phyloP scores from a whole-genome alignment of 2,329 filamentous ascomycete genomes.

The Magnaporthiopsis incrustans region DNA sequence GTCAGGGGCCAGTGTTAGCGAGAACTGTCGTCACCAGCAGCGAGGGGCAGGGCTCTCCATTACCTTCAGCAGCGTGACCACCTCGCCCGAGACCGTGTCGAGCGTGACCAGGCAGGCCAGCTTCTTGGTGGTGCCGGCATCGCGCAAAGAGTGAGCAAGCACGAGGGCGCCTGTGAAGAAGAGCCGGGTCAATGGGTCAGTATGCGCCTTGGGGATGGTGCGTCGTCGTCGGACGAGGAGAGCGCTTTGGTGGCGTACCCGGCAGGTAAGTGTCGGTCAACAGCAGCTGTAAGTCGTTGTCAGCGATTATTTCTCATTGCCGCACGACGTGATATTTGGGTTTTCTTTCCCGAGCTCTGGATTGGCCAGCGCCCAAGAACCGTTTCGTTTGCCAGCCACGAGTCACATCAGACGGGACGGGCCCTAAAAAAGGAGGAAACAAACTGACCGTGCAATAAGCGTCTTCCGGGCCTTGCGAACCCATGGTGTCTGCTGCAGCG shows the following conservation, averaged over 20 bases:
- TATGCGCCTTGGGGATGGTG: too few species aligned
- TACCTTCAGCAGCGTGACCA: conserved; percentile 72
- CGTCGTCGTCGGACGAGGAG: background rate
- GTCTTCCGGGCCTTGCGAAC: conserved; percentile 34
- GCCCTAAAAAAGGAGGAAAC: conserved; percentile 4
- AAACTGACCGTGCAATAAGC: conserved; percentile 49
- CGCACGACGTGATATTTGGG: background rate
- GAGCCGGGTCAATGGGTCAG: conserved; percentile 9
- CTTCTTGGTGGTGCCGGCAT: conserved; percentile 80
- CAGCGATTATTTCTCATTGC: background rate
- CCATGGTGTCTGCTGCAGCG: conserved; percentile 24
- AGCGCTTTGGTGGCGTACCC: conserved; percentile 41
- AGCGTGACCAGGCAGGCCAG: conserved; percentile 77
- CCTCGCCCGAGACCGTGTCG: conserved; percentile 67
- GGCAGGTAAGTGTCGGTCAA: conserved; percentile 89
- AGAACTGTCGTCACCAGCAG: background rate
- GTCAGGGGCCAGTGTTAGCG: background rate
- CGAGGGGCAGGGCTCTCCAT: conserved; percentile 14
- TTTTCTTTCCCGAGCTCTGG: background rate
- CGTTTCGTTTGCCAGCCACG: background rate
- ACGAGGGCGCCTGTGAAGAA: conserved; percentile 69
- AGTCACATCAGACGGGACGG: conserved; percentile 3
- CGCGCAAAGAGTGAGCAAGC: conserved; percentile 86
- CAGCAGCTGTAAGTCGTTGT: conserved; percentile 59
- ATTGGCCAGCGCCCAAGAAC: background rate